Evolutionary conservation across 805 yeast species (phyloP).

Genomic region (Wickerhamomyces chaumierensis): DNA sequence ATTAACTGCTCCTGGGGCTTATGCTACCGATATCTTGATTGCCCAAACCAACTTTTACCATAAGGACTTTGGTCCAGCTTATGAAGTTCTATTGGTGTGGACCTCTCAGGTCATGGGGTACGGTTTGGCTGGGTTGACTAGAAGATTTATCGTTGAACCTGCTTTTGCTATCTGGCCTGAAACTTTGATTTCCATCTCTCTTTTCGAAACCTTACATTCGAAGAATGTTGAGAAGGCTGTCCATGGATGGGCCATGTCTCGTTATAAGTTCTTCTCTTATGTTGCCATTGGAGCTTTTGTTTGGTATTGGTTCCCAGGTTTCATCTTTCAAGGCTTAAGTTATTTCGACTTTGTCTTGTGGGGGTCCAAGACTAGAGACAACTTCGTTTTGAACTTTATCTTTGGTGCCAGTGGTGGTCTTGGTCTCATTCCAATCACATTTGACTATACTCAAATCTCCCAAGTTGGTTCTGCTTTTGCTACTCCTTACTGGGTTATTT

Average conservation of each 20-base stretch:
- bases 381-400: slow-evolving; percentile 46
- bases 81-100: slow-evolving; percentile 37
- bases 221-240: slow-evolving; percentile 23
- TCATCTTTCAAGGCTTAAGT: slow-evolving; percentile 48
- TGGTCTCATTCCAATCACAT: slow-evolving; percentile 44
- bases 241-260: slow-evolving; percentile 49
- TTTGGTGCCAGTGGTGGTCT: slow-evolving; percentile 50
- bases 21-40: slow-evolving; percentile 44
- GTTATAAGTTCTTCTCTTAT: slow-evolving; percentile 36
- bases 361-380: slow-evolving; percentile 27
- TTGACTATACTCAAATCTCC: slow-evolving; percentile 45
- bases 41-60: slow-evolving; percentile 36
- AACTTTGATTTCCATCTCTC: slow-evolving; percentile 44
- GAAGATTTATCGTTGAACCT: slow-evolving; percentile 49
- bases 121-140: slow-evolving; percentile 51
- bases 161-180: slow-evolving; percentile 57
- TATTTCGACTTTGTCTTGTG: slow-evolving; percentile 36
- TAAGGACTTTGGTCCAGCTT: slow-evolving; percentile 33
- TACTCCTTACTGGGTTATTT: slow-evolving; percentile 33
- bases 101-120: slow-evolving; percentile 57
- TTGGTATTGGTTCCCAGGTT: slow-evolving; percentile 63
- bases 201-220: slow-evolving; percentile 39
- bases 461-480: slow-evolving; percentile 44
- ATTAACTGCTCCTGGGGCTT: slow-evolving; percentile 32
- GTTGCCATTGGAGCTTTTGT: slow-evolving; percentile 31